Conservation (phyloP, 78 protist species). For the Emiliania huxleyi region DNA sequence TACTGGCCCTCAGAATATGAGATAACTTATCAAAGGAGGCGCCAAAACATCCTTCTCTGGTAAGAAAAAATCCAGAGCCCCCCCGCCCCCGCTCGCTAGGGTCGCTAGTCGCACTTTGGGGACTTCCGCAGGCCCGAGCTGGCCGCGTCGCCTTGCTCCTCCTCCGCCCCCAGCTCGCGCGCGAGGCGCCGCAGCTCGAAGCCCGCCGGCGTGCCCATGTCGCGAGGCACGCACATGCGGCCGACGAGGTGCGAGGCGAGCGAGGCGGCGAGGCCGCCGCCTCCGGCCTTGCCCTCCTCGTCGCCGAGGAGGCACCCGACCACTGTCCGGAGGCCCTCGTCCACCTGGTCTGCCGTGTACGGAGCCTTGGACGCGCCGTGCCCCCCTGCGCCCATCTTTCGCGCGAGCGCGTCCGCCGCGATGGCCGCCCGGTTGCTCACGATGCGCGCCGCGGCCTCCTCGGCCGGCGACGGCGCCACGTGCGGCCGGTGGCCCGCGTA, state of each 20-base stretch:
- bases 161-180: no score
- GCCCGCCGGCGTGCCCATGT: conserved; percentile 7
- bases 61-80: no score
- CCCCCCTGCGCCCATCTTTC: not conserved
- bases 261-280: not conserved
- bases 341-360: not conserved
- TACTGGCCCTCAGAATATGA: no score
- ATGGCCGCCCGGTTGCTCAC: not conserved
- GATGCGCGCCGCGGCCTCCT: not conserved
- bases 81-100: no score
- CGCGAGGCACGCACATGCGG: not conserved
- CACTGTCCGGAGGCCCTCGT: no score
- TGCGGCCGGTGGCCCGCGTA: not conserved
- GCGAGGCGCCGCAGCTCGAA: not conserved
- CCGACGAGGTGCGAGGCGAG: not conserved
- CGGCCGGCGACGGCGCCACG: not conserved
- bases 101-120: no score
- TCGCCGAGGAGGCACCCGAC: not conserved
- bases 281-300: not conserved
- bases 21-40: no score
- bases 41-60: no score
- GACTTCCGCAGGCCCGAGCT: no score
- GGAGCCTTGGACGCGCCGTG: no score
- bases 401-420: not conserved
- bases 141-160: no score